Evolutionary conservation across 768 basidiomycete genomes (phyloP), one percentile per base, ranked within the genome.

Genomic region (Russula earlei): DNA sequence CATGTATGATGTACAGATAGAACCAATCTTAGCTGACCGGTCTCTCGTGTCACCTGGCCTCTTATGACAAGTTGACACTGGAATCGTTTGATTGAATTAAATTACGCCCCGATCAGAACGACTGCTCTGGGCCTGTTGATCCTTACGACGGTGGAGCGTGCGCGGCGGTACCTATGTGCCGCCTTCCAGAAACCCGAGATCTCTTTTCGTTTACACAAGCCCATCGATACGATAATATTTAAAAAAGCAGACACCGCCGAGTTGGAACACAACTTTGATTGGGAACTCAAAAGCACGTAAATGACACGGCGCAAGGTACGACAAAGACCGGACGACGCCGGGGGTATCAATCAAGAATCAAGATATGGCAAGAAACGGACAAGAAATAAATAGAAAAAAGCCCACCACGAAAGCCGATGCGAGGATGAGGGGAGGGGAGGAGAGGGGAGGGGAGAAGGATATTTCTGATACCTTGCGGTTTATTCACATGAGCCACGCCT

Each of bases 1-100:
- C 45, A 2, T 57, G 56, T 57, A 57, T 46, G 40, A 52, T 57
- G 56, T 57, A 57, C 22, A 20, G 44, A 57, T 57, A 52, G 55
- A 46, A 41, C 19, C 38, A 47, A 52, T 49, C 37, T 40, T 56
- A 52, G 20, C 44, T 52, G 49, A 52, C 45, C 2, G n/a, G 20
- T 24, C 4, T 15, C 4, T 12, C 22, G 49, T 60, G n/a, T 60
- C 29, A 17, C 41, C 10, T 31, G 29, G 14, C 1, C 36, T 27
- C 15, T 40, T 19, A 29, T 46, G 43, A 33, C 42, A 45, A 19
- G 14, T 20, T 40, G 37, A 19, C 33, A 48, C 29, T 31, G 3
- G 27, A 31, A 45, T 34, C 2, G 15, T 11, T 10, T 25, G 27
- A 29, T 10, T n/a, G 29, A 56, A 33, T 54, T 48, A 3, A 22